Evolutionary conservation across 768 basidiomycete genomes (phyloP), one percentile per base, ranked within the genome.

Genomic region (Lactarius trivialis): DNA sequence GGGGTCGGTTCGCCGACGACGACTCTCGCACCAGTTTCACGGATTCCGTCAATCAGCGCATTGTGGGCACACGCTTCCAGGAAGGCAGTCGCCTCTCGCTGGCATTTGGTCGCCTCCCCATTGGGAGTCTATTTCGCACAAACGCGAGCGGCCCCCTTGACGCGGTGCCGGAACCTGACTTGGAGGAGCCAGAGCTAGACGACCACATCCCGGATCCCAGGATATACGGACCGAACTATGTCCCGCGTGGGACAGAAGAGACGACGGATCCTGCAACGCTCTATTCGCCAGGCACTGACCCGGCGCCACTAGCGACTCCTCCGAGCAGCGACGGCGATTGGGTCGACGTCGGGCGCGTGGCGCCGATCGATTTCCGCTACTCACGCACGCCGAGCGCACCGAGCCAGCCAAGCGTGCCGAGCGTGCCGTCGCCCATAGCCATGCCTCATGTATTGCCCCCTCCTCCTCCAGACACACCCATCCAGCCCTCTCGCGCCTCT

Each of bases 51-150:
- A 77, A 80, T 66, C 82, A 83, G 52, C 82, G 85, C 3, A 74
- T 86, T 45, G 77, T 85, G 52, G 87, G 86, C 3, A 84, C 84
- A 66, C 81, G 85, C 41, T 89, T 91, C 71, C 82, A 85, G 69
- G 90, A 92, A 70, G 81, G 85, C 55, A 83, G 84, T 67, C 78
- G 83, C 34, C 80, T 84, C 69, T 85, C 85, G 7, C 72, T 74
- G 14, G 75, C 79, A 9, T 81, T 82, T 56, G 83, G 82, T 8
- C 82, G 79, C n/a, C 70, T 88, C 17, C 83, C 85, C 1, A 70
- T 86, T 6, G 85, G 85, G 15, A 85, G 79, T 65, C 82, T 78
- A 52, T 76, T 88, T 36, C 75, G 78, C 12, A 72, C 82, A 30
- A 82, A 82, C 64, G 2, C 34, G 76, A 81, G 65, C 70, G 85